A percentile compares a stretch with the other conserved stretches of the same genome.
These are phyloP conservation scores for Candida caryicola DNA, from an alignment of 805 yeast genomes.

Conservation along the genomic window DNA sequence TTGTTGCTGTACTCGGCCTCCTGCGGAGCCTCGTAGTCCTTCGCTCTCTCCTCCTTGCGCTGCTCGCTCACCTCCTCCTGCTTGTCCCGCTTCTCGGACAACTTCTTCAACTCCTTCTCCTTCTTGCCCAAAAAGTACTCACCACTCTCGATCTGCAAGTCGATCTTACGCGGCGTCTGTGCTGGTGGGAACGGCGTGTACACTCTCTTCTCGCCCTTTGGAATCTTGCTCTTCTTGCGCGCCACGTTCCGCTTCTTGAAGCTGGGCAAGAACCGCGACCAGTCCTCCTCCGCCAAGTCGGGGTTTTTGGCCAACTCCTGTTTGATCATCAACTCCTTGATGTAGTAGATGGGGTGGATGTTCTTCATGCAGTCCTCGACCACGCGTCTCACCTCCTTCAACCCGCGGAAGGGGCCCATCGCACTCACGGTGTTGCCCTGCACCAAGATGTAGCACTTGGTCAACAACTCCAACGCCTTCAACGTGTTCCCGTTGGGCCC, in stretches of 20 bases:
- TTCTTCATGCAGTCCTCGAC: constrained; percentile 98
- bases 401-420: constrained; percentile 94
- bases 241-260: constrained; percentile 96
- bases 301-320: constrained; percentile 94
- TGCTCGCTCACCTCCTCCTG: constrained; percentile 68
- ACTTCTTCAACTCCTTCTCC: constrained; percentile 70
- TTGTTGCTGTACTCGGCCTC: constrained; percentile 58
- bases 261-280: constrained; percentile 95
- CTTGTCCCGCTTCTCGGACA: constrained; percentile 74
- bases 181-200: constrained; percentile 99
- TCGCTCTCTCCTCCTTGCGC: constrained; percentile 66
- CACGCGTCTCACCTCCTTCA: constrained; percentile 87
- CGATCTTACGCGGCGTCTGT: constrained; percentile 94
- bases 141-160: constrained; percentile 96
- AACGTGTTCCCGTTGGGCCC: constrained; percentile 97
- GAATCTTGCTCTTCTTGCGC: constrained; percentile 78
- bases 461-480: constrained; percentile 89
- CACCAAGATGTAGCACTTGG: constrained; percentile 93
- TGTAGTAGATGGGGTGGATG: constrained; percentile 95
- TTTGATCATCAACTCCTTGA: constrained; percentile 95
- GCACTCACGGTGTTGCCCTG: constrained; percentile 97
- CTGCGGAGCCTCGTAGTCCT: constrained; percentile 83
- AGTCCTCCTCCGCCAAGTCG: constrained; percentile 91
- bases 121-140: constrained; percentile 90
- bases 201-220: constrained; percentile 63